A percentile compares a stretch with the other conserved stretches of the same genome.
These are phyloP conservation scores for Trichoderma sp. DNA, from an alignment of 2,329 filamentous ascomycete species.

Conservation along the genomic window DNA sequence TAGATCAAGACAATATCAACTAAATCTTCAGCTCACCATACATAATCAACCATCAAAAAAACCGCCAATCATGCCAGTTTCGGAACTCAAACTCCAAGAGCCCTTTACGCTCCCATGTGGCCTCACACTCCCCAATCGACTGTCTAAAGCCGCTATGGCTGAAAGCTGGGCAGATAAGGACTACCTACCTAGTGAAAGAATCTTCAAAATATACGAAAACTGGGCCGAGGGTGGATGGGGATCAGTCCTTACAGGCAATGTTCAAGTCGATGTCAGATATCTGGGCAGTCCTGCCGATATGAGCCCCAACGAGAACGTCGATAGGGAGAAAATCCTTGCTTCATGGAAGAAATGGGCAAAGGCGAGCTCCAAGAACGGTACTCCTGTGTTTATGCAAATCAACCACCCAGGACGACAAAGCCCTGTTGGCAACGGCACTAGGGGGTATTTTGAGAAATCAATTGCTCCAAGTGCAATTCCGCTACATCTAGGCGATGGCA, in stretches of 20 bases:
- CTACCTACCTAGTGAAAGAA: conserved; percentile 42
- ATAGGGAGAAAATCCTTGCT: conserved; percentile 29
- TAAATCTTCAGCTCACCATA: background rate
- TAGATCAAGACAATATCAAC: background rate
- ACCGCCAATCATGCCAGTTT: background rate
- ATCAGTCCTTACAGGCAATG: conserved; percentile 49
- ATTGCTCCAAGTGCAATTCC: conserved; percentile 44
- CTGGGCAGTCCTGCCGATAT: conserved; percentile 37
- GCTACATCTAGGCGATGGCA: conserved; percentile 39
- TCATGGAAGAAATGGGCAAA: conserved; percentile 40
- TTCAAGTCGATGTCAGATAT: conserved; percentile 40
- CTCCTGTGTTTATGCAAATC: conserved; percentile 43
- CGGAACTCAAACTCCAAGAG: conserved; percentile 22
- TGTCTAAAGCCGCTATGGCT: conserved; percentile 51
- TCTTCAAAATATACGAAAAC: conserved; percentile 45
- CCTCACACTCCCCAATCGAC: conserved; percentile 52
- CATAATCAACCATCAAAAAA: background rate
- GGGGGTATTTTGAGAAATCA: conserved; percentile 36
- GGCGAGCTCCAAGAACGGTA: conserved; percentile 31
- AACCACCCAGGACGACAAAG: conserved; percentile 48
- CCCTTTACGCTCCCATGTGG: conserved; percentile 53
- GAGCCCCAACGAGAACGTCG: conserved; percentile 32
- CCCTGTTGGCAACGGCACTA: conserved; percentile 36
- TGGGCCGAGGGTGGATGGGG: conserved; percentile 57
- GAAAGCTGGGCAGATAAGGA: conserved; percentile 42